Base-by-base conservation (phyloP, 2,329 filamentous ascomycete species). In the Didymella exigua region DNA sequence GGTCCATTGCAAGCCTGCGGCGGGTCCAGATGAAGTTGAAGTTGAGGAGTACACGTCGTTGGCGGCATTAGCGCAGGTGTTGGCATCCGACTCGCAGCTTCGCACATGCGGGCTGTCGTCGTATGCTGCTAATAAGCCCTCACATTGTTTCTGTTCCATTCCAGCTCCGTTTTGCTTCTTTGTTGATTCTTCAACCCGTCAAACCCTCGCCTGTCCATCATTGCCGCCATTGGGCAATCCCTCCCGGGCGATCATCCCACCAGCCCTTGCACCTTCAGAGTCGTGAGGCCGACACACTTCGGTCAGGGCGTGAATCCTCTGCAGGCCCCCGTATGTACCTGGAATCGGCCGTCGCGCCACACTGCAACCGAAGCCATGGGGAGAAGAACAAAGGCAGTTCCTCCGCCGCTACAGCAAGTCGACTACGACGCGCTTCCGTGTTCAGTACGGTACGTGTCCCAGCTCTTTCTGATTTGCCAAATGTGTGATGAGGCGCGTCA, bases 391-490 rank as follows among this genome's bases (percentile, higher is more conserved):
- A 70, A 55, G 59, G 56, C 53, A 31, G 46, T 56, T 43, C 56
- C 36, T 50, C 52, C 69, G 61, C 61, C 63, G 44, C 60, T 74
- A 48, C 68, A 67, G 53, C 68, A 75, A 60, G 72, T 74, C 52
- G 75, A 79, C 51, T 79, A 74, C 64, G 72, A 75, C 44, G 65
- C 72, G 30, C 68, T 80, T 57, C 78, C 78, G 18, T 47, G 67
- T 60, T 75, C 76, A 52, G 70, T 80, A 45, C 75, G 77, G 78
- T 79, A 72, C 67, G 76, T 76, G 14, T 21, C 45, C 34, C 21
- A 46, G n/a, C 26, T 34, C 34, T 43, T 43, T 42, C 43, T 63
- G 54, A 65, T 63, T 66, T 53, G 65, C 38, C 37, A 21, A 19
- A 13, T 18, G 42, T 56, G 63, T 66, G 63, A 62, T 61, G 29